Base-by-base conservation (phyloP, 257 asterid genomes). In the Solanum chmielewskii region DNA sequence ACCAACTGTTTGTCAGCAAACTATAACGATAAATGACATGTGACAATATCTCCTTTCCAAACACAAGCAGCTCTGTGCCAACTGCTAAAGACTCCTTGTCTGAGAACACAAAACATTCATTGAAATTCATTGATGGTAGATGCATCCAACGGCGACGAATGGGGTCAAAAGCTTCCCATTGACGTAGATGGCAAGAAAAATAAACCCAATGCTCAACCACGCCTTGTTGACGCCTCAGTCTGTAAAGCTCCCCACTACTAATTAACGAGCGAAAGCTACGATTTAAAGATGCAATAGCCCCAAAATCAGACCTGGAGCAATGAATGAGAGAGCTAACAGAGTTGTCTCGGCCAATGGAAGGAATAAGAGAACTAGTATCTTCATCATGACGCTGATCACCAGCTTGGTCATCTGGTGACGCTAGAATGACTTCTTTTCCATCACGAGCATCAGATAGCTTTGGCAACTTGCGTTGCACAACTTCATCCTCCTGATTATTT, bases 141-240 rank as follows among this genome's bases (percentile, higher is more conserved):
- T 90, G 96, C 98, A 97, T 96, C 99, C 99, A 97, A 85, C 91
- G 98, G 84, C 93, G 91, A 49, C 98, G 91, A 71, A 20, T 89
- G 18, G 99, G 99, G 90, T 97, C 99, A 84, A 97, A 97, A 7
- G 99, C 99, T 76, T 94, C 99, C 99, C 99, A 97, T 84, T 96
- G 98, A 31, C 92, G 97, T 85, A 93, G 89, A 86, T 94, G 98
- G 94, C 99, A 94, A 1, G 99, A 96, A 86, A 97, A 95, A 81
- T 96, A 97, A 88, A 97, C 98, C 99, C 99, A 97, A 90, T 96
- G 99, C 92, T 97, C 99, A 27, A 97, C 89, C 37, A 95, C 90
- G 7, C 95, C 94, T 14, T 84, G 66, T 64, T 86, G 87, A 83
- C 98, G 92, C 91, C 99, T 92, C 86, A 95, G 60, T 78, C 88